Percentiles rank a stretch among this genome's conserved stretches.
phyloP scores from a whole-genome alignment of 192 early-diverging fungal species.

The Rhizoclosmatium sp. region DNA sequence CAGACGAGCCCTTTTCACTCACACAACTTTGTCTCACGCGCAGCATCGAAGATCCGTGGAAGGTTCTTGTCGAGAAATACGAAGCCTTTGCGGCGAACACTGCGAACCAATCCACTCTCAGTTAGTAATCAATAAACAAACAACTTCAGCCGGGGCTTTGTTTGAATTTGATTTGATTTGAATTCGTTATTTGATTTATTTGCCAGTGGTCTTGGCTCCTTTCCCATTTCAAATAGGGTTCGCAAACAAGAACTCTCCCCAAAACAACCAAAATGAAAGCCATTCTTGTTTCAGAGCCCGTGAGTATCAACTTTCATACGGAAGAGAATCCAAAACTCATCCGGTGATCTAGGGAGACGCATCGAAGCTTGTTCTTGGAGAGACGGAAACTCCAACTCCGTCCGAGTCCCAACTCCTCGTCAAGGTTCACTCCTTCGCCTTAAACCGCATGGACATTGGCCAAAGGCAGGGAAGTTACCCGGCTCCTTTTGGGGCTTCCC shows the following conservation, averaged over 20 bases:
- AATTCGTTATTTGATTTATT: too few species aligned
- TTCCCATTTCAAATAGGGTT: neutral
- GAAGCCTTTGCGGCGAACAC: too few species aligned
- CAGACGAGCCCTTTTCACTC: too few species aligned
- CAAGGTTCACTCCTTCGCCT: slow-evolving; percentile 62
- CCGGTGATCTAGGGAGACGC: slow-evolving; percentile 22
- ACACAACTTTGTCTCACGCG: too few species aligned
- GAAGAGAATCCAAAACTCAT: slow-evolving; percentile 2
- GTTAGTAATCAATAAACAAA: too few species aligned
- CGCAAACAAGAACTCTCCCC: neutral
- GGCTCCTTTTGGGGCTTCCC: slow-evolving; percentile 63
- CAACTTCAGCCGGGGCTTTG: too few species aligned
- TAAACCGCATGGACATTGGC: slow-evolving; percentile 81
- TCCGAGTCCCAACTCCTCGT: slow-evolving; percentile 41
- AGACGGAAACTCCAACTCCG: slow-evolving; percentile 30
- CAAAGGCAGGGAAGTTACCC: slow-evolving; percentile 80
- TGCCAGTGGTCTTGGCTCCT: too few species aligned
- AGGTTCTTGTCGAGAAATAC: too few species aligned
- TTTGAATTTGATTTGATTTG: too few species aligned
- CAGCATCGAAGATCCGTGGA: too few species aligned
- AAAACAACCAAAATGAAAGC: slow-evolving; percentile 6
- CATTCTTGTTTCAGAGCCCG: slow-evolving; percentile 7
- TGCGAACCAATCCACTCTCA: too few species aligned
- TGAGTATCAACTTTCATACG: neutral
- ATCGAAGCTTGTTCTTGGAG: slow-evolving; percentile 25